Percentiles rank a stretch among this genome's conserved stretches.
These are phyloP conservation scores for Rhexocercosporidium sp. DNA, from an alignment of 2,329 filamentous ascomycete genomes.

Conservation along the genomic window DNA sequence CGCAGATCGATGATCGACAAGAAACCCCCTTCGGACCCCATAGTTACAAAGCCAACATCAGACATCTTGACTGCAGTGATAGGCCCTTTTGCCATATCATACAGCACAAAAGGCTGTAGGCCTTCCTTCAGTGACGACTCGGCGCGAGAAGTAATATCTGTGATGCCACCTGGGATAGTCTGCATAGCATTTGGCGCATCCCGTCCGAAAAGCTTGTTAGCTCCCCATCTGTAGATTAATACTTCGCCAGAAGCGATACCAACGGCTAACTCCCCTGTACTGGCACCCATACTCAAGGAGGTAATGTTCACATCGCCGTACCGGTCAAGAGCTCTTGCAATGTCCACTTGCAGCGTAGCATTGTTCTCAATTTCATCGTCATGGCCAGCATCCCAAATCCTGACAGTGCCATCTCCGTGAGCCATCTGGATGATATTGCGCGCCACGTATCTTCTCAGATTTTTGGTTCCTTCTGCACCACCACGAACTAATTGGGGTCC, in stretches of 20 bases:
- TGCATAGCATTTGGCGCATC: slow-evolving; percentile 58
- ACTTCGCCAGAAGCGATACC: slow-evolving; percentile 86
- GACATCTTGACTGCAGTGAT: slow-evolving; percentile 82
- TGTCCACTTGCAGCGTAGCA: slow-evolving; percentile 80
- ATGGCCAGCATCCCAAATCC: slow-evolving; percentile 91
- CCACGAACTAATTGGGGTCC: slow-evolving; percentile 81
- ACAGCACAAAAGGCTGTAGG: slow-evolving; percentile 77
- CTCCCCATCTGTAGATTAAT: slow-evolving; percentile 86
- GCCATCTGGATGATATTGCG: slow-evolving; percentile 85
- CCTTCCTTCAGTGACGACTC: slow-evolving; percentile 80
- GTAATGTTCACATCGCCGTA: slow-evolving; percentile 78
- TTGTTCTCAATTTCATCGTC: slow-evolving; percentile 93
- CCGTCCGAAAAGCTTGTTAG: slow-evolving; percentile 73
- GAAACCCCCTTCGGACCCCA: slow-evolving; percentile 82
- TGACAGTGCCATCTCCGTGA: slow-evolving; percentile 89
- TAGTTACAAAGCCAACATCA: slow-evolving; percentile 91
- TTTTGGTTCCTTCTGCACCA: slow-evolving; percentile 73
- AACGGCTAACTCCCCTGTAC: slow-evolving; percentile 82
- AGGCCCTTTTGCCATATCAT: slow-evolving; percentile 82
- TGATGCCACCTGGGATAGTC: slow-evolving; percentile 71
- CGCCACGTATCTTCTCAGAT: slow-evolving; percentile 77
- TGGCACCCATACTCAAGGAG: slow-evolving; percentile 78
- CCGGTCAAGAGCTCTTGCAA: slow-evolving; percentile 82
- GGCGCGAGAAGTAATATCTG: slow-evolving; percentile 73
- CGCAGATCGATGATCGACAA: slow-evolving; percentile 86